These are phyloP conservation scores for Leishmania braziliensis DNA, from an alignment of 208 protist species.

Conservation along the genomic window DNA sequence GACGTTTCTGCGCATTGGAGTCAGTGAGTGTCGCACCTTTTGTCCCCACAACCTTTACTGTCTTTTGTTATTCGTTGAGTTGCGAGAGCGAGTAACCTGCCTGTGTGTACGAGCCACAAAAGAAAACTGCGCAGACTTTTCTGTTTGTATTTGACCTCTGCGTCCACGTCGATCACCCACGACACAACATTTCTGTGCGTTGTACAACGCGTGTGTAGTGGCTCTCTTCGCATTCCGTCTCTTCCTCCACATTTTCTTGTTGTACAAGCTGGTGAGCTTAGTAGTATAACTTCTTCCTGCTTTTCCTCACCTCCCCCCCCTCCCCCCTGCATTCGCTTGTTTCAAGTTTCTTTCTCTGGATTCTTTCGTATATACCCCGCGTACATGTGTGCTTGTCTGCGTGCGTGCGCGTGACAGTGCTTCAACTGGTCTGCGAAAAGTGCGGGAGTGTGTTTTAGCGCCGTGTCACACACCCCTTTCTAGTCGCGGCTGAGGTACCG, in stretches of 20 bases:
- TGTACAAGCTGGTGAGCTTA: not conserved
- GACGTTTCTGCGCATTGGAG: not conserved
- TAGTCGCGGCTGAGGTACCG: not conserved
- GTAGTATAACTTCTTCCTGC: not conserved
- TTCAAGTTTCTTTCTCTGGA: too few relatives aligned
- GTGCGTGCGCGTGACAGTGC: not conserved
- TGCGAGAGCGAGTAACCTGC: not conserved
- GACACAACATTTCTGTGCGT: not conserved
- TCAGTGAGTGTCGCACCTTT: not conserved
- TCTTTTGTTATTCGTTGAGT: not conserved
- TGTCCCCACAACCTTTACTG: not conserved
- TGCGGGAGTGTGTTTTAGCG: not conserved
- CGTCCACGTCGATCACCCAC: not conserved
- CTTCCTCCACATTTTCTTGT: not conserved
- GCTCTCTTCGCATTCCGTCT: not conserved
- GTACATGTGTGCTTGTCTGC: not conserved
- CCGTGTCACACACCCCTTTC: not conserved
- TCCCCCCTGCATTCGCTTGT: not conserved
- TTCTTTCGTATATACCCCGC: not conserved
- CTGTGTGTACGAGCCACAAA: not conserved
- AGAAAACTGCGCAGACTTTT: not conserved
- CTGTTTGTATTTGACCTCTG: not conserved
- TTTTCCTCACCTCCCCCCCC: not conserved
- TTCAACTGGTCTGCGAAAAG: not conserved
- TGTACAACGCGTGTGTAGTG: not conserved